Evolutionary conservation across 2,329 filamentous ascomycete species (phyloP), one percentile per base, ranked within the genome.

Genomic region (Nothopassalora personata): DNA sequence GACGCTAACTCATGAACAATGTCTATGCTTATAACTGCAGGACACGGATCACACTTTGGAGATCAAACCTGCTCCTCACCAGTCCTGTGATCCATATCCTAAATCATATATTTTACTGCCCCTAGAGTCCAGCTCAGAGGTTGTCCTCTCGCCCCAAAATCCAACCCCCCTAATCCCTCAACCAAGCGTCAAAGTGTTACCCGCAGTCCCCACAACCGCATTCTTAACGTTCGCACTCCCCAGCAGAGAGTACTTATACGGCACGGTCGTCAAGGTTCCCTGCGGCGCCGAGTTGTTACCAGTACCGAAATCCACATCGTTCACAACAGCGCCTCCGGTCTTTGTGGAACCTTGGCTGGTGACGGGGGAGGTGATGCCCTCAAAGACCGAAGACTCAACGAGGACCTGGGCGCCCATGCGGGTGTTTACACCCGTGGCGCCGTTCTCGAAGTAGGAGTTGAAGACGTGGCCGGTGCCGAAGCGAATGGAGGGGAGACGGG

Each of bases 401-500:
- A 78, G 74, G 7, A 75, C 64, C 66, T 78, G 72, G 0, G 76
- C 76, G 48, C 74, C 74, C 56, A 72, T 67, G 53, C 76, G 72
- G 7, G 74, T 74, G 70, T 79, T 76, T 63, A 78, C 72, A 18
- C 72, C 75, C 28, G 61, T 63, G 54, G 75, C 73, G 28, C 62
- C 64, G 18, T 73, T 69, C 27, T 76, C 73, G 70, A 73, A 80
- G 71, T 76, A 78, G 68, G 71, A 79, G 77, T 83, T 85, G 76
- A 80, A 83, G 66, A 83, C 70, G 74, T 89, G 86, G 10, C 76
- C 84, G 46, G 83, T 87, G 30, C 86, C 86, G 75, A 88, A 89
- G 65, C 86, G 84, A 71, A 87, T 70, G 3, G 80, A 83, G 4
- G 86, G 86, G 0, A 75, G 76, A 57, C 86, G 85, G 7, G 82